Evolutionary conservation across 2,329 filamentous ascomycete species (phyloP).

Genomic region (Fusarium sp.): DNA sequence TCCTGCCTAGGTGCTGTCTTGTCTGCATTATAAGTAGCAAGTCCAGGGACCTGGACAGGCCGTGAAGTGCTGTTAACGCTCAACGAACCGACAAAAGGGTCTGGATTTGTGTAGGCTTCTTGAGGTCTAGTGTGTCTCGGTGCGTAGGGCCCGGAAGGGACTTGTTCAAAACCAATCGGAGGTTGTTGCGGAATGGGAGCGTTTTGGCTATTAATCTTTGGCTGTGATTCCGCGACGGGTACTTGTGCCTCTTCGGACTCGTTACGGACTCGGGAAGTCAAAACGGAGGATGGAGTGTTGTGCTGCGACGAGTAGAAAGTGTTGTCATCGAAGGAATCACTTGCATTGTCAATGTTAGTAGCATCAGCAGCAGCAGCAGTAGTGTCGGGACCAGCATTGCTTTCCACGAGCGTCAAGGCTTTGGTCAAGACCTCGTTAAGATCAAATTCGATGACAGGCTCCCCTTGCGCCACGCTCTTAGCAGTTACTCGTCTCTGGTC

Average conservation of each 20-base stretch:
- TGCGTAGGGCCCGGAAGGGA: slow-evolving; percentile 6
- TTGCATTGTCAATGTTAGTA: slow-evolving; percentile 69
- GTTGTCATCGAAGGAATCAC: slow-evolving; percentile 90
- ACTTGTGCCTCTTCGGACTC: slow-evolving; percentile 47
- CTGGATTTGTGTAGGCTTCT: slow-evolving; percentile 9
- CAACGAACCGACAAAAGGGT: slow-evolving; percentile 7
- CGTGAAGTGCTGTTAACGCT: slow-evolving; percentile 23
- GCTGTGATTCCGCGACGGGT: slow-evolving; percentile 28
- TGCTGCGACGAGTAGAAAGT: slow-evolving; percentile 96
- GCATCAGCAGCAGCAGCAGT: slow-evolving; percentile 63
- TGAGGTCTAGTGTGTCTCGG: slow-evolving; percentile 9
- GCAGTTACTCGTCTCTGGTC: slow-evolving; percentile 65
- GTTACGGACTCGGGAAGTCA: slow-evolving; percentile 60
- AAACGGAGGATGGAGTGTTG: slow-evolving; percentile 73
- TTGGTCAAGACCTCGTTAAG: slow-evolving; percentile 77
- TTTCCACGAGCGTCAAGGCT: slow-evolving; percentile 76
- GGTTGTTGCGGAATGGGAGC: slow-evolving; percentile 9
- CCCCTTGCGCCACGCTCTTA: slow-evolving; percentile 54
- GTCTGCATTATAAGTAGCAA: slow-evolving; percentile 42
- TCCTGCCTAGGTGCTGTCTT: slow-evolving; percentile 35
- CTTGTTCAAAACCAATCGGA: slow-evolving; percentile 9
- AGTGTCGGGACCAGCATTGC: slow-evolving; percentile 67
- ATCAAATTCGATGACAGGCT: slow-evolving; percentile 72
- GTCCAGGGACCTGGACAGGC: slow-evolving; percentile 43
- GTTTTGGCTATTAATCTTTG: slow-evolving; percentile 14